phyloP scores from a whole-genome alignment of 2,329 filamentous ascomycete species.

The Xylariales sp. region DNA sequence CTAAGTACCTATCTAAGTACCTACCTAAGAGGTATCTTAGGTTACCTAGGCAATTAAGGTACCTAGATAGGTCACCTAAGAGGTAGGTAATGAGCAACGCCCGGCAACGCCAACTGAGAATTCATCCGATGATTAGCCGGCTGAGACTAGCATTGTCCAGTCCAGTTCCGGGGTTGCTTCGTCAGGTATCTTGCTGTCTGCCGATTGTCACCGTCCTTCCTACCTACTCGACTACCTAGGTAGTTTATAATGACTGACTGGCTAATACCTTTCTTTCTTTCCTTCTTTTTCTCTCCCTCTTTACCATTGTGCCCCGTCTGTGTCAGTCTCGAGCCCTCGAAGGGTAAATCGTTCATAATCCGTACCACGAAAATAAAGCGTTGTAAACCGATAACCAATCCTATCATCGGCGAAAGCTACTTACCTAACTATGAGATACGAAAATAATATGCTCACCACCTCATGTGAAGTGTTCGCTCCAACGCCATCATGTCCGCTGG shows the following conservation, averaged over 20 bases:
- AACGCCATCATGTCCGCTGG: slow-evolving; percentile 62
- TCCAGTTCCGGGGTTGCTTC: background rate
- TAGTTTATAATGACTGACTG: too few species aligned
- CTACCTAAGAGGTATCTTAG: too few species aligned
- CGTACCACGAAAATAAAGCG: background rate
- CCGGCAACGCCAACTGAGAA: background rate
- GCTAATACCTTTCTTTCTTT: background rate
- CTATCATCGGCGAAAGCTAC: background rate
- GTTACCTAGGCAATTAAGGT: background rate
- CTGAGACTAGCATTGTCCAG: slow-evolving; percentile 13
- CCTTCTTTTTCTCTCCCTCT: background rate
- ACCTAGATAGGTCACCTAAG: background rate
- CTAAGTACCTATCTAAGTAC: background rate
- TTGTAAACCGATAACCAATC: background rate
- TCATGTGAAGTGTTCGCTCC: slow-evolving; percentile 13
- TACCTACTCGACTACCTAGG: too few species aligned
- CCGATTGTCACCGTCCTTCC: slow-evolving; percentile 13
- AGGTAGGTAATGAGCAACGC: too few species aligned
- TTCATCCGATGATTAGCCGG: slow-evolving; percentile 30
- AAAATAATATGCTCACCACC: slow-evolving; percentile 13
- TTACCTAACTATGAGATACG: background rate
- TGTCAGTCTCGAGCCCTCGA: background rate
- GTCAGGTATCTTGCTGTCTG: background rate
- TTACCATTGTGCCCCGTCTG: background rate
- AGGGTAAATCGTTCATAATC: background rate